Evolutionary conservation across 768 basidiomycete species (phyloP).

Genomic region (Trametes meyenii): DNA sequence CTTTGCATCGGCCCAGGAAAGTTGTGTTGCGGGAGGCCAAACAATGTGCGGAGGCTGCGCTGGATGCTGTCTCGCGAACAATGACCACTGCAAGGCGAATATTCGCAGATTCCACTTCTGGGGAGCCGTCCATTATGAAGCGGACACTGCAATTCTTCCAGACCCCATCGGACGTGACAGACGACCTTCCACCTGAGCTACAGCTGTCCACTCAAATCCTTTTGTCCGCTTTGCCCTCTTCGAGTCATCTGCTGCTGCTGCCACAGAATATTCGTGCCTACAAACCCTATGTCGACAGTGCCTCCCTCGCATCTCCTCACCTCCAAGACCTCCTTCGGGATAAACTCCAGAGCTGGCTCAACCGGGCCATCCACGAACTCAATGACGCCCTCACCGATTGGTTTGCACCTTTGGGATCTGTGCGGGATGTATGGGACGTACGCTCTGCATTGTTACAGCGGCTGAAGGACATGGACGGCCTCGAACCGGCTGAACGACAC

Average conservation of each 20-base stretch:
- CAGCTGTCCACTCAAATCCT: constrained; percentile 68
- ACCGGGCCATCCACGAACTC: constrained; percentile 49
- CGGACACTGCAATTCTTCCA: constrained; percentile 66
- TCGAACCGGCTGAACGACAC: constrained; percentile 51
- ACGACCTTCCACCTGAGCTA: constrained; percentile 50
- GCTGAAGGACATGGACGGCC: constrained; percentile 42
- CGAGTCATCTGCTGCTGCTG: constrained; percentile 78
- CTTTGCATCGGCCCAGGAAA: constrained; percentile 33
- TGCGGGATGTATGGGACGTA: constrained; percentile 75
- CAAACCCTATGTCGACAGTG: constrained; percentile 82
- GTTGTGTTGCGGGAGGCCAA: constrained; percentile 53
- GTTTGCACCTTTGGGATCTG: constrained; percentile 59
- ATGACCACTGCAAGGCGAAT: constrained; percentile 57
- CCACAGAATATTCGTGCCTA: constrained; percentile 73
- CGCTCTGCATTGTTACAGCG: constrained; percentile 53
- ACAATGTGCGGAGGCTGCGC: constrained; percentile 50
- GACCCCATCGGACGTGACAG: constrained; percentile 41
- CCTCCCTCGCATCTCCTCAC: constrained; percentile 57
- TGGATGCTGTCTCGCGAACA: constrained; percentile 63
- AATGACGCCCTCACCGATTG: constrained; percentile 51
- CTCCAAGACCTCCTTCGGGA: constrained; percentile 45
- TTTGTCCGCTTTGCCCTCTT: constrained; percentile 75
- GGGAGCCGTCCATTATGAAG: constrained; percentile 51
- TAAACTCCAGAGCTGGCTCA: constrained; percentile 68
- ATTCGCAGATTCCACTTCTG: constrained; percentile 45